Evolutionary conservation across 2,329 filamentous ascomycete species (phyloP).

Genomic region (Aspergillus novoparasiticus): DNA sequence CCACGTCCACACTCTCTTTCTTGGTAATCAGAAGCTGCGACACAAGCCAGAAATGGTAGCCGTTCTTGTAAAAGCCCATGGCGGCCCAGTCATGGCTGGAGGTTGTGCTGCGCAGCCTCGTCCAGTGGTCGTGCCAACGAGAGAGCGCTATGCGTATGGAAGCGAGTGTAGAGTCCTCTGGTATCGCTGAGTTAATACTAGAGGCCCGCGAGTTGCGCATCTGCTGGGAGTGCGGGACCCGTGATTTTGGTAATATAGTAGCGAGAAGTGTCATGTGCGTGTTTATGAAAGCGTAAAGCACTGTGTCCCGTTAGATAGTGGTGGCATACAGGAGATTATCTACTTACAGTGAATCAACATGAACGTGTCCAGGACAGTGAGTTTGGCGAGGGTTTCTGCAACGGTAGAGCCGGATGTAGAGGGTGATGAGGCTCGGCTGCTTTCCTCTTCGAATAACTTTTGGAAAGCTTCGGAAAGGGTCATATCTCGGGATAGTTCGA

Average conservation of each 20-base stretch:
- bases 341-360: constrained; percentile 46
- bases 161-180: constrained; percentile 33
- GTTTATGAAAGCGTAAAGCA: constrained; percentile 45
- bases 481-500: constrained; percentile 39
- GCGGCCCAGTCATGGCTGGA: constrained; percentile 40
- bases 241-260: constrained; percentile 25
- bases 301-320: constrained; percentile 24
- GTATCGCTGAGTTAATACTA: constrained; percentile 17
- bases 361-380: constrained; percentile 45
- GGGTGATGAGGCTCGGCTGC: constrained; percentile 16
- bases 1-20: constrained; percentile 46
- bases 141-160: constrained; percentile 39
- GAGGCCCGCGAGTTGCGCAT: background rate
- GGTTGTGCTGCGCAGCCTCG: constrained; percentile 32
- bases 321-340: background rate
- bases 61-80: constrained; percentile 47
- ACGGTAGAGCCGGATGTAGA: background rate
- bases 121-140: constrained; percentile 44
- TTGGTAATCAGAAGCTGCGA: constrained; percentile 45
- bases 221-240: constrained; percentile 13
- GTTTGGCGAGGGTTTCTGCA: constrained; percentile 20
- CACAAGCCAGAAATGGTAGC: constrained; percentile 48
- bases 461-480: constrained; percentile 44
- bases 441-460: constrained; percentile 37
- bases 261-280: constrained; percentile 43